phyloP scores from a whole-genome alignment of 2,329 filamentous ascomycete species.

The Ceratocystis cubensis region DNA sequence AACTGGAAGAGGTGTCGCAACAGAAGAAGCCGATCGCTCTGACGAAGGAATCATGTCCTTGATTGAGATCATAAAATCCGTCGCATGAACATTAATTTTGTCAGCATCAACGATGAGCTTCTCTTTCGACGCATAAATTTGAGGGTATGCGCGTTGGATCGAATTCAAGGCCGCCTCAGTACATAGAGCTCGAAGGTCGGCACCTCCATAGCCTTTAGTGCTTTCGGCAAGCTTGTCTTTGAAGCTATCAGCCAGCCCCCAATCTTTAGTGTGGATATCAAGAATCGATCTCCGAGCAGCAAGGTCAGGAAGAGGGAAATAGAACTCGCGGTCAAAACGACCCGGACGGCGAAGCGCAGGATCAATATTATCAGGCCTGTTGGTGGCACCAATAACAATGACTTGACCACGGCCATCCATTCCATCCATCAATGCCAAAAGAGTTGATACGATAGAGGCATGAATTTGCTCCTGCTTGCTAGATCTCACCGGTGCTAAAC shows the following conservation, averaged over 20 bases:
- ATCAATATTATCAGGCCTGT: conserved; percentile 90
- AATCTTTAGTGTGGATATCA: conserved; percentile 89
- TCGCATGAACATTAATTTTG: conserved; percentile 74
- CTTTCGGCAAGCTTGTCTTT: conserved; percentile 73
- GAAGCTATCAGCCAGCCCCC: conserved; percentile 70
- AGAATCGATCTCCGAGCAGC: conserved; percentile 74
- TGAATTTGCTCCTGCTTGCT: conserved; percentile 99
- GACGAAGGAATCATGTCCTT: conserved; percentile 96
- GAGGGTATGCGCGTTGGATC: conserved; percentile 88
- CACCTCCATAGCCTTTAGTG: conserved; percentile 94
- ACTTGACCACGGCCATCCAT: conserved; percentile 98
- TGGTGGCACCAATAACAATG: conserved; percentile 97
- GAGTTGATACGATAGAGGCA: conserved; percentile 87
- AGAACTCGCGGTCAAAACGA: conserved; percentile 94
- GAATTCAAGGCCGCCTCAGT: conserved; percentile 93
- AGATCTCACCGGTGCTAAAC: conserved; percentile 84
- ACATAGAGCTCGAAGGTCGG: conserved; percentile 83
- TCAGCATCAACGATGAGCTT: conserved; percentile 80
- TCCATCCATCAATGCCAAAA: conserved; percentile 91
- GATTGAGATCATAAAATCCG: conserved; percentile 93
- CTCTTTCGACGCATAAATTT: conserved; percentile 83
- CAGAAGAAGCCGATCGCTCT: conserved; percentile 74
- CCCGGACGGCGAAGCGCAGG: conserved; percentile 88
- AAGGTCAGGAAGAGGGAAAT: conserved; percentile 81
- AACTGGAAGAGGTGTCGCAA: conserved; percentile 66